Percentiles rank a stretch among this genome's conserved stretches.
Conservation (phyloP, 306 rosid species). For the Ziziphus jujuba region DNA sequence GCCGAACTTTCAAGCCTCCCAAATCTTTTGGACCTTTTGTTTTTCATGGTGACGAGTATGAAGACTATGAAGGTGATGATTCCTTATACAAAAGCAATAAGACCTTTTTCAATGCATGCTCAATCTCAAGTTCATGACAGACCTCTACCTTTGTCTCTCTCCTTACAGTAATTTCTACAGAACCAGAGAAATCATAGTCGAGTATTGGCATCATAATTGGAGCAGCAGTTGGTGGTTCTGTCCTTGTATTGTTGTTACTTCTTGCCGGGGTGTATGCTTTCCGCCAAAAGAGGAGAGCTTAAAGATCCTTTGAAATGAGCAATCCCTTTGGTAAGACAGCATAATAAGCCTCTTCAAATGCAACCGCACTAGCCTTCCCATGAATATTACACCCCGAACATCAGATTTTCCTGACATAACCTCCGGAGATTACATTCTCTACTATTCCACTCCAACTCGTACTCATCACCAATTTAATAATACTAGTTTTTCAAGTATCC, state of each 20-base stretch:
- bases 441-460: no score
- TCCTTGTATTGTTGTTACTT: constrained; percentile 43
- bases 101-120: neutral
- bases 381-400: no score
- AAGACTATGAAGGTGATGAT: constrained; percentile 34
- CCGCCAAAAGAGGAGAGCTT: constrained; percentile 49
- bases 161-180: neutral
- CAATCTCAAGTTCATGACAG: neutral
- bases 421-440: no score
- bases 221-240: constrained; percentile 57
- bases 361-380: no score
- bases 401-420: no score
- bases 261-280: constrained; percentile 51
- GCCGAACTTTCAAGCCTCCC: constrained; percentile 48
- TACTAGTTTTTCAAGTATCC: no score
- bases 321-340: constrained; percentile 44
- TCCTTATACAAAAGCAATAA: neutral
- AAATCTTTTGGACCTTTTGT: constrained; percentile 48
- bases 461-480: no score
- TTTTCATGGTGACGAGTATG: constrained; percentile 24
- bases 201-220: constrained; percentile 52
- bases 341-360: no score
- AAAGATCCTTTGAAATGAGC: constrained; percentile 33
- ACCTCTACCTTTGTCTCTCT: constrained; percentile 7
- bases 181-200: constrained; percentile 37